Evolutionary conservation across 306 rosid species (phyloP).

Genomic region (Biancaea sappan): DNA sequence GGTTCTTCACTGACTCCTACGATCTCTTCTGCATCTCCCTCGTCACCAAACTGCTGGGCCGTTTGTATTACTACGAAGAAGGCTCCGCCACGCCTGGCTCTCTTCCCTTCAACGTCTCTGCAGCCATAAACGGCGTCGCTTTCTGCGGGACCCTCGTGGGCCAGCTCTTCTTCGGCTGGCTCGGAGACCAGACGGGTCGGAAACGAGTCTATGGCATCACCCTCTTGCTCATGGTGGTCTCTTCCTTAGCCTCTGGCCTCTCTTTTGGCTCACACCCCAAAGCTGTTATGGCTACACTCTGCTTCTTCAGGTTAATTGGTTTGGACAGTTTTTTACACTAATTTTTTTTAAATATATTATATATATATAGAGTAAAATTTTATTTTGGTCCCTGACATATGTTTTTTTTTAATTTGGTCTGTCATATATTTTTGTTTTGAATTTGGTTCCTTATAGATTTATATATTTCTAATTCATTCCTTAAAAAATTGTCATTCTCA

Average conservation of each 20-base stretch:
- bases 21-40: not conserved
- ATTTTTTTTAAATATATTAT: no score
- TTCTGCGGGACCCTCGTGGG: not conserved
- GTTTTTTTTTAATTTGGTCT: no score
- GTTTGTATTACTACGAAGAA: not conserved
- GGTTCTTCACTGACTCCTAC: slow-evolving; percentile 4
- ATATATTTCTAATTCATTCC: no score
- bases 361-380: no score
- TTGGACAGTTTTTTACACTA: no score
- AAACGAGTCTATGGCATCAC: not conserved
- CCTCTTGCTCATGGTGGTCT: not conserved
- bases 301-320: slow-evolving; percentile 11
- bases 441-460: no score
- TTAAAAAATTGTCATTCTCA: no score
- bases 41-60: not conserved
- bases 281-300: not conserved
- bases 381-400: no score
- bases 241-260: not conserved
- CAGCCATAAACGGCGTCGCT: slow-evolving; percentile 4
- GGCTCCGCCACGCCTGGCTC: not conserved
- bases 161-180: slow-evolving; percentile 4
- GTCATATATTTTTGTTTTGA: no score
- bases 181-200: not conserved
- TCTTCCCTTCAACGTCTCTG: not conserved
- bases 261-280: not conserved